phyloP scores from a whole-genome alignment of 768 basidiomycete species.

The Amanita jacksonii region DNA sequence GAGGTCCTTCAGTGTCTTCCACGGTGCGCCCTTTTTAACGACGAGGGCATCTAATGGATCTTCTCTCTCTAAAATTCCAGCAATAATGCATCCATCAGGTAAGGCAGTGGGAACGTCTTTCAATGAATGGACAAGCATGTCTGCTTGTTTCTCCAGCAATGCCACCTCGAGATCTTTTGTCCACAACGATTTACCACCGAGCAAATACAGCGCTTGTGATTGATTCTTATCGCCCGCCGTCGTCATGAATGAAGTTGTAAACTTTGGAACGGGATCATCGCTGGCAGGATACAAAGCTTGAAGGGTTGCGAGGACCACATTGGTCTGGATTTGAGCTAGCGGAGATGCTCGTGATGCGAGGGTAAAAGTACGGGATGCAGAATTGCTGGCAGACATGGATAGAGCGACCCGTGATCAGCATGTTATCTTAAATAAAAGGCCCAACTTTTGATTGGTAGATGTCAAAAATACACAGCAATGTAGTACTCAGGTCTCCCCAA shows the following conservation, averaged over 20 bases:
- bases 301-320: constrained; percentile 63
- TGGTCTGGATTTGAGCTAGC: constrained; percentile 86
- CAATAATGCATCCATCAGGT: constrained; percentile 77
- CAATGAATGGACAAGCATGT: constrained; percentile 86
- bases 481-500: constrained; percentile 24
- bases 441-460: too few relatives aligned
- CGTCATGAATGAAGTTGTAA: constrained; percentile 37
- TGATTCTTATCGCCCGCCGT: constrained; percentile 90
- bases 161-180: constrained; percentile 93
- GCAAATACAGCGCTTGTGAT: constrained; percentile 72
- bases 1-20: constrained; percentile 70
- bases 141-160: constrained; percentile 60
- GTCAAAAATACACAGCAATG: too few relatives aligned
- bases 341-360: constrained; percentile 84
- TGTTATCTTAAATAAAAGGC: too few relatives aligned
- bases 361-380: constrained; percentile 43
- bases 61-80: constrained; percentile 78
- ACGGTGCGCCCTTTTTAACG: constrained; percentile 60
- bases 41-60: constrained; percentile 86
- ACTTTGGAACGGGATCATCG: constrained; percentile 29
- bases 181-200: constrained; percentile 92
- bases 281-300: constrained; percentile 41
- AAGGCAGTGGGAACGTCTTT: constrained; percentile 92
- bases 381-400: too few relatives aligned
- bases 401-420: too few relatives aligned